Conservation (phyloP, 441 rosid genomes). For the Erodium moschatum region DNA sequence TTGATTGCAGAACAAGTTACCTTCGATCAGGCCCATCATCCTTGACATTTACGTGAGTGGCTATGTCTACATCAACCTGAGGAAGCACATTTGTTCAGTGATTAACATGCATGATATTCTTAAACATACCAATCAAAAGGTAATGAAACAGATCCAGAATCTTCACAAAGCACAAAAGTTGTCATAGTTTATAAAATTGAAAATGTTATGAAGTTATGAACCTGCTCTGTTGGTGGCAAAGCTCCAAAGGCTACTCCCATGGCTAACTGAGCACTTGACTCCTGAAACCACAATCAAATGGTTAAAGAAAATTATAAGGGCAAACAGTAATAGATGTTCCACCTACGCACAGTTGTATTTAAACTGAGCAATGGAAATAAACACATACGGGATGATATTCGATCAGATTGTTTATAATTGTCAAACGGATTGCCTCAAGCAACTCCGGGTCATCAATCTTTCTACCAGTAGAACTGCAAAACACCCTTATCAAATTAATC, state of each 20-base stretch:
- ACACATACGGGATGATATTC: conserved; percentile 79
- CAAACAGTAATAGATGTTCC: background rate
- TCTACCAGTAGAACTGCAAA: conserved; percentile 73
- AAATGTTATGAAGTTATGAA: conserved; percentile 7
- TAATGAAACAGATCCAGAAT: too few relatives aligned
- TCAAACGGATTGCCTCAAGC: conserved; percentile 93
- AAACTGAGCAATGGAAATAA: background rate
- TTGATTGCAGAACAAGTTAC: conserved; percentile 27
- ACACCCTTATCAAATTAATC: conserved; percentile 18
- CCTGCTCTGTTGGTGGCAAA: conserved; percentile 62
- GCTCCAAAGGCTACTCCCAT: conserved; percentile 89
- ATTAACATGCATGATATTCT: too few relatives aligned
- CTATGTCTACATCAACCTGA: conserved; percentile 94
- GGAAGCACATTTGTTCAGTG: conserved; percentile 5
- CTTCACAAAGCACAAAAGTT: background rate
- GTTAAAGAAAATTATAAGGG: conserved; percentile 14
- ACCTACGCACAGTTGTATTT: too few relatives aligned
- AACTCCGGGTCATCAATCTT: conserved; percentile 89
- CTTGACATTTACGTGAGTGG: conserved; percentile 51
- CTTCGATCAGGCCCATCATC: conserved; percentile 80
- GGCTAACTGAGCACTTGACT: conserved; percentile 89
- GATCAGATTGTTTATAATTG: conserved; percentile 76
- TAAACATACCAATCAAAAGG: too few relatives aligned
- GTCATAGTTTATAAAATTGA: background rate
- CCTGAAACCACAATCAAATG: conserved; percentile 41